phyloP scores from a whole-genome alignment of 2,329 filamentous ascomycete genomes.

The Cladobotryum protrusum region DNA sequence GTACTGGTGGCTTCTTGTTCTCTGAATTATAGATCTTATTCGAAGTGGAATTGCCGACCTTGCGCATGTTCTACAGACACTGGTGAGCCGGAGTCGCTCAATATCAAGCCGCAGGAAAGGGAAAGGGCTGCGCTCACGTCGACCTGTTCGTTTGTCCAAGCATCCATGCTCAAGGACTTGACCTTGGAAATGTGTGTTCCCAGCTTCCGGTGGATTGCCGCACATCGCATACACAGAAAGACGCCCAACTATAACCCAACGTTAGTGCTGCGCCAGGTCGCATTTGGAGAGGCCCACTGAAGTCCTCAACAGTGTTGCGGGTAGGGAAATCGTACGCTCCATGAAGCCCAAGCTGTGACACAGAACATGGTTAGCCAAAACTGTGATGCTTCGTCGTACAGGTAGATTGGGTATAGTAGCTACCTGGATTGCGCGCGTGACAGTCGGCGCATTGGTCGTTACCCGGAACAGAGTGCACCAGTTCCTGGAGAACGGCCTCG shows the following conservation, averaged over 20 bases:
- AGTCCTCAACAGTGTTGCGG: conserved; percentile 3
- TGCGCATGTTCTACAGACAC: conserved; percentile 74
- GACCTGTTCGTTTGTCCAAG: conserved; percentile 91
- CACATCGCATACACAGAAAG: conserved; percentile 97
- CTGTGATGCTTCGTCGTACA: conserved; percentile 2
- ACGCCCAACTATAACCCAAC: conserved; percentile 66
- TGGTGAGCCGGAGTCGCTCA: neutral
- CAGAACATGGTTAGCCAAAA: conserved; percentile 21
- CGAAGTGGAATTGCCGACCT: conserved; percentile 76
- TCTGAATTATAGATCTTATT: conserved; percentile 88
- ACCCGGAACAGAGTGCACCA: conserved; percentile 74
- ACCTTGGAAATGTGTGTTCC: conserved; percentile 98
- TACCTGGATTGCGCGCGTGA: conserved; percentile 84
- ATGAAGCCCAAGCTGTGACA: conserved; percentile 80
- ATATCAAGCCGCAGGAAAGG: neutral
- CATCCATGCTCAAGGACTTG: conserved; percentile 98
- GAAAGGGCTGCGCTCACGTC: conserved; percentile 58
- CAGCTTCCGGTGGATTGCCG: conserved; percentile 88
- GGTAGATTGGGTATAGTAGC: conserved; percentile 24
- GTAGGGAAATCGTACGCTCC: conserved; percentile 63
- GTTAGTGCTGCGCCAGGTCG: conserved; percentile 8
- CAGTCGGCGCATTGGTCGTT: conserved; percentile 96
- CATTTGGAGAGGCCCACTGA: neutral
- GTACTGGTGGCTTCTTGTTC: conserved; percentile 74
- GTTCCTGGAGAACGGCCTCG: conserved; percentile 82